Evolutionary conservation across 495 filamentous ascomycete species (phyloP).

Genomic region (Tuber calosporum): DNA sequence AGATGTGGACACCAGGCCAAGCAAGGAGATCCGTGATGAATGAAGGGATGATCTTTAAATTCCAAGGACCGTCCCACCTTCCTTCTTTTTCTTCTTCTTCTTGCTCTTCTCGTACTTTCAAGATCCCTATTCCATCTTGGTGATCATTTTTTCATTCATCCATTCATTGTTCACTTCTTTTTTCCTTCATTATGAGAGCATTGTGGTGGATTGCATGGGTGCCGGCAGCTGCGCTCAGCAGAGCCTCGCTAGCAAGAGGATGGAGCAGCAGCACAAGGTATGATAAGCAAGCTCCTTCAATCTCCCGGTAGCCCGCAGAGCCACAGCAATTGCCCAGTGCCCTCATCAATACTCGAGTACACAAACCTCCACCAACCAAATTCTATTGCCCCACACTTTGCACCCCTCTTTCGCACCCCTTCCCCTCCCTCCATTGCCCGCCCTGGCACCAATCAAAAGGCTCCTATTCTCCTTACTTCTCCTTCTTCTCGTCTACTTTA

Average conservation of each 20-base stretch:
- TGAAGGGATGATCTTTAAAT: neutral
- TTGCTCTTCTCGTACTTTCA: neutral
- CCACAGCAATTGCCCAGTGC: neutral
- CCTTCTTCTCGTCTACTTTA: conserved; percentile 32
- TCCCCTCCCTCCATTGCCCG: conserved; percentile 29
- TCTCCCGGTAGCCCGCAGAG: neutral
- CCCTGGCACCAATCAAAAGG: conserved; percentile 9
- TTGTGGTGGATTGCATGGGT: neutral
- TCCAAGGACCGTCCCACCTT: neutral
- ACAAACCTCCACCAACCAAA: conserved; percentile 7
- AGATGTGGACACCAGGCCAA: neutral
- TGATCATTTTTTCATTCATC: neutral
- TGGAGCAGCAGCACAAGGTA: neutral
- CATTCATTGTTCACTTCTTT: neutral
- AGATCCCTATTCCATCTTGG: neutral
- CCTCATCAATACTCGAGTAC: neutral
- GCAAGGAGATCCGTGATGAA: neutral
- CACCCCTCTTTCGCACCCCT: conserved; percentile 1
- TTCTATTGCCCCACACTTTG: conserved; percentile 24
- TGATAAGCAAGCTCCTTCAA: neutral
- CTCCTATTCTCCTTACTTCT: conserved; percentile 20
- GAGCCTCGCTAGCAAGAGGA: neutral
- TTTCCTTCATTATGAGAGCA: neutral
- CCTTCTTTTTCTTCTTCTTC: neutral
- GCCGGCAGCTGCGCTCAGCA: neutral